These are phyloP conservation scores for Steccherinum ochraceum DNA, from an alignment of 768 basidiomycete species.

Conservation along the genomic window DNA sequence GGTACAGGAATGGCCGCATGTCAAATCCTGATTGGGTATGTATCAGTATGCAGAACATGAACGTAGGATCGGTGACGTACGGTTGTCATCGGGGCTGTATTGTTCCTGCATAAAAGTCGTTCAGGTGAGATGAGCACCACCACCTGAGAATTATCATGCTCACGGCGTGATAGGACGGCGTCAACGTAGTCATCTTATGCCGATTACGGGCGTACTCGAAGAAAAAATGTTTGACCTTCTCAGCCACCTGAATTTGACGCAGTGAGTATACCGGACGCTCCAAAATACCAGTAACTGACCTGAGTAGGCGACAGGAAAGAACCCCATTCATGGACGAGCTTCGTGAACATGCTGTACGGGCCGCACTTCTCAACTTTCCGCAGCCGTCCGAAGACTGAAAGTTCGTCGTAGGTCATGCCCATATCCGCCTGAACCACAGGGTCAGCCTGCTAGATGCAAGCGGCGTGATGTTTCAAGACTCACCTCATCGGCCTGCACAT, in stretches of 20 bases:
- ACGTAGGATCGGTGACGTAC: constrained; percentile 38
- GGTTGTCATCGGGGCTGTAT: constrained; percentile 95
- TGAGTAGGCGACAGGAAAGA: constrained; percentile 73
- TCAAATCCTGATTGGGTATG: constrained; percentile 66
- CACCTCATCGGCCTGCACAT: constrained; percentile 95
- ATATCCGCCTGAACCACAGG: constrained; percentile 70
- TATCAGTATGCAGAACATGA: constrained; percentile 10
- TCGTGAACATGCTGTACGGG: constrained; percentile 96
- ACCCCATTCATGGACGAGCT: constrained; percentile 93
- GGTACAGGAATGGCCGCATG: constrained; percentile 93
- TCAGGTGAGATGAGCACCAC: neutral
- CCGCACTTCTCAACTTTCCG: constrained; percentile 97
- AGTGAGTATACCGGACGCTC: constrained; percentile 4
- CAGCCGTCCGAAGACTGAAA: constrained; percentile 88
- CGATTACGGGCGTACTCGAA: constrained; percentile 94
- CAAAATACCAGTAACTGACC: constrained; percentile 33
- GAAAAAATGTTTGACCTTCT: constrained; percentile 96
- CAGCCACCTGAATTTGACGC: constrained; percentile 62
- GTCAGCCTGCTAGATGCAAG: neutral
- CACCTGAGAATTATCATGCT: too few relatives aligned
- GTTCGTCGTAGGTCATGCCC: constrained; percentile 99
- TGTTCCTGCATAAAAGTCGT: constrained; percentile 79
- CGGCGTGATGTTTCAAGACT: constrained; percentile 7
- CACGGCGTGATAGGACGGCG: constrained; percentile 91
- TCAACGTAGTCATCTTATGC: constrained; percentile 98